A percentile compares a stretch with the other conserved stretches of the same genome.
Conservation (phyloP, 106 monocot species). For the Dendrobium catenatum region DNA sequence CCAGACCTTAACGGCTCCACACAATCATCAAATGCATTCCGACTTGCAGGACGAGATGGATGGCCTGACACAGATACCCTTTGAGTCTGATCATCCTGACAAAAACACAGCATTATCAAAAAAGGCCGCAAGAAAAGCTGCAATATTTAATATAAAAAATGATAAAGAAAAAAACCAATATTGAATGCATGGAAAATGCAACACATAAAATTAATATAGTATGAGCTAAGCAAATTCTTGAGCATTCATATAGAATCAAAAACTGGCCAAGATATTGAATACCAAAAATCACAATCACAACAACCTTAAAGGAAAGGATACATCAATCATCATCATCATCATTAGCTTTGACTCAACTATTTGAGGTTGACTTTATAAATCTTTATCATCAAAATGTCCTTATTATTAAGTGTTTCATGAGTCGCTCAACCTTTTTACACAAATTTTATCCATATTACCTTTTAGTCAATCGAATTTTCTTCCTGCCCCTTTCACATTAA, state of each 20-base stretch:
- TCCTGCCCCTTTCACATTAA: background rate
- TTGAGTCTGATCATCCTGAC: slow-evolving; percentile 37
- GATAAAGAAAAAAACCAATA: background rate
- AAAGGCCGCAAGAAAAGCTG: background rate
- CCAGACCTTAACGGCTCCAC: slow-evolving; percentile 19
- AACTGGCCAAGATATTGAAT: background rate
- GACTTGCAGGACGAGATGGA: slow-evolving; percentile 40
- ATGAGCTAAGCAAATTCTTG: background rate
- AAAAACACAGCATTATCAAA: background rate
- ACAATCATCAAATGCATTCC: slow-evolving; percentile 29
- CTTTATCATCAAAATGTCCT: background rate
- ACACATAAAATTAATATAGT: background rate
- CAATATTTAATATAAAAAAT: background rate
- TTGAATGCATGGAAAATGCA: background rate
- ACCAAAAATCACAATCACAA: background rate
- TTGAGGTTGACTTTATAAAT: background rate
- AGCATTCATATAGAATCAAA: background rate
- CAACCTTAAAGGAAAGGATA: background rate
- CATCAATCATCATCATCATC: background rate
- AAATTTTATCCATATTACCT: too few relatives aligned
- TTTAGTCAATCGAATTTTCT: background rate
- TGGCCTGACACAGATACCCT: slow-evolving; percentile 22
- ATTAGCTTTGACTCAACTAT: background rate
- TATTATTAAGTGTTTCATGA: too few relatives aligned
- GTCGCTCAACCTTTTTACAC: too few relatives aligned